Conservation (phyloP, 768 basidiomycete species). For the Russula olivacea region DNA sequence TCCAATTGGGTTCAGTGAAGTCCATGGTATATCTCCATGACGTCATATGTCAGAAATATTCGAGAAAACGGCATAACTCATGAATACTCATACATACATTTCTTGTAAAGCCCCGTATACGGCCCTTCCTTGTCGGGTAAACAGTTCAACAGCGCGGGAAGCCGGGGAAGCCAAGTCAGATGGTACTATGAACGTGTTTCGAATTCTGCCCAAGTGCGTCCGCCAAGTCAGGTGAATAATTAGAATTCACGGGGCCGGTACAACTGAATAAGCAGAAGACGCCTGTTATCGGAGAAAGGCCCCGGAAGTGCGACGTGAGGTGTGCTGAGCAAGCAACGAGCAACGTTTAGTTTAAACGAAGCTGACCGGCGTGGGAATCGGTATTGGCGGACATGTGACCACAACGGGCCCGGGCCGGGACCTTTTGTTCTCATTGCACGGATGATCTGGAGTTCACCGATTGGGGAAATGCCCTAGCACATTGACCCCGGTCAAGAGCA, state of each 20-base stretch:
- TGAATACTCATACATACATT: not conserved
- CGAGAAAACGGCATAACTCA: too few species aligned
- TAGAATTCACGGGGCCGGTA: not conserved
- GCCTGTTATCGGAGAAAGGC: not conserved
- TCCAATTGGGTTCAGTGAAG: not conserved
- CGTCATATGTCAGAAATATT: not conserved
- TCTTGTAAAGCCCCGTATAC: not conserved
- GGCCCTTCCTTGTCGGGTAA: not conserved
- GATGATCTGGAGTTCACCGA: too few species aligned
- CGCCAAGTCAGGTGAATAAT: not conserved
- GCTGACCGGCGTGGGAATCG: too few species aligned
- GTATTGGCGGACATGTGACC: too few species aligned
- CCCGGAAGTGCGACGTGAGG: not conserved
- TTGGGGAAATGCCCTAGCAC: too few species aligned
- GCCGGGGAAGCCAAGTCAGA: not conserved
- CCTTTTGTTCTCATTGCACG: too few species aligned
- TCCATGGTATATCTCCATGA: not conserved
- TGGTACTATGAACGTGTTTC: not conserved
- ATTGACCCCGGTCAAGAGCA: not conserved
- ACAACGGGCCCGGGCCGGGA: too few species aligned
- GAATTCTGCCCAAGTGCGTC: not conserved
- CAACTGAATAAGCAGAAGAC: not conserved
- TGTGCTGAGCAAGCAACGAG: not conserved
- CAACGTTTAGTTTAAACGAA: not conserved
- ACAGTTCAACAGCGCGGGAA: constrained; percentile 1